A percentile compares a stretch with the other conserved stretches of the same genome.
These are phyloP conservation scores for Hordeum pubiflorum DNA, from an alignment of 202 grass and related monocot genomes.

Conservation along the genomic window DNA sequence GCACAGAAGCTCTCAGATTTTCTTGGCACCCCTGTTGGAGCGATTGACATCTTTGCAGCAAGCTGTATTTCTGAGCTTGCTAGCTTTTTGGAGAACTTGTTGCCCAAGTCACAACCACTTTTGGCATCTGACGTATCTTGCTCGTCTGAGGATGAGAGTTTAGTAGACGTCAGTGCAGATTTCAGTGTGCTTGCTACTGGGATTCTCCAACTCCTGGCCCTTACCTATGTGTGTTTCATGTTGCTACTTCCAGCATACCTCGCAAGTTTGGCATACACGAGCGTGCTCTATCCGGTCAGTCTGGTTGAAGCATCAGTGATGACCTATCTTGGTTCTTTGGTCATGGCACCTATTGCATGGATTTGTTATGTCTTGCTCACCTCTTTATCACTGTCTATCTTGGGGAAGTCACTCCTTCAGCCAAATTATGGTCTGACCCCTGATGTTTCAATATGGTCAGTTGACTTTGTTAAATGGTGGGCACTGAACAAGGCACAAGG, in stretches of 20 bases:
- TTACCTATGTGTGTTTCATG: slow-evolving; percentile 49
- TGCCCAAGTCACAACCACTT: slow-evolving; percentile 31
- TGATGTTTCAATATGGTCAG: slow-evolving; percentile 55
- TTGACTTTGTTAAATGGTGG: slow-evolving; percentile 80
- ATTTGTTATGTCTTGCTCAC: slow-evolving; percentile 51
- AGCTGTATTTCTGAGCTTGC: slow-evolving; percentile 56
- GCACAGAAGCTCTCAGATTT: slow-evolving; percentile 72
- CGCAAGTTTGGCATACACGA: slow-evolving; percentile 32
- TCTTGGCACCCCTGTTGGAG: slow-evolving; percentile 64
- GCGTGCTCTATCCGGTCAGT: slow-evolving; percentile 24
- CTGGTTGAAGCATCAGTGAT: slow-evolving; percentile 29
- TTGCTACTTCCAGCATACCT: slow-evolving; percentile 60
- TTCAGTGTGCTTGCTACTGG: slow-evolving; percentile 39
- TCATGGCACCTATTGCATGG: slow-evolving; percentile 56
- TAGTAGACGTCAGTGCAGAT: slow-evolving; percentile 13
- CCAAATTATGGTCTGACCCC: slow-evolving; percentile 61
- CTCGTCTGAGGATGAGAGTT: slow-evolving; percentile 28
- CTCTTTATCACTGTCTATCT: slow-evolving; percentile 42
- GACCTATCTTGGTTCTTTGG: slow-evolving; percentile 41
- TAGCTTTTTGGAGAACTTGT: slow-evolving; percentile 50
- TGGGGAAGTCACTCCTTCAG: slow-evolving; percentile 61
- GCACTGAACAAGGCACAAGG: slow-evolving; percentile 52
- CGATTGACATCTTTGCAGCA: slow-evolving; percentile 68
- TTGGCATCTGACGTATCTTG: slow-evolving; percentile 15
- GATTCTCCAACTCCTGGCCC: slow-evolving; percentile 40